Conservation (phyloP, 306 rosid species). For the Crataegus laevigata region DNA sequence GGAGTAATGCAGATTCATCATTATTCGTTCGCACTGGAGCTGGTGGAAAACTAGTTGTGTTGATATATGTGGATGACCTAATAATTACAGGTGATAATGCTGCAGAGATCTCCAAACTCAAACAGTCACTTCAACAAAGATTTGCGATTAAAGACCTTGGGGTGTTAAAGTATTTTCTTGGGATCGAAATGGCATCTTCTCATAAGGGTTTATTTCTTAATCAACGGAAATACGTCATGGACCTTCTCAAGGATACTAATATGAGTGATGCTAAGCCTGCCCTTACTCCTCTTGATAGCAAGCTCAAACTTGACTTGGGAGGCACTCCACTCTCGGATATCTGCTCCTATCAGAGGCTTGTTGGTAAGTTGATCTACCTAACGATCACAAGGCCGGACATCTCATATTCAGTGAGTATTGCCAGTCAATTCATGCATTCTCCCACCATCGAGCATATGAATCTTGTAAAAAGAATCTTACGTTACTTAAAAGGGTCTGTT, state of each 20-base stretch:
- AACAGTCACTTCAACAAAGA: background rate
- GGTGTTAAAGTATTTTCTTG: no score
- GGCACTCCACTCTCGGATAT: no score
- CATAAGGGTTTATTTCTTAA: no score
- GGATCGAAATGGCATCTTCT: no score
- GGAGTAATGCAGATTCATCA: background rate
- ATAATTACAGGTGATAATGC: background rate
- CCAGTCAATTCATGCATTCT: background rate
- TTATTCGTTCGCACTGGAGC: background rate
- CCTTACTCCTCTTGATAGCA: no score
- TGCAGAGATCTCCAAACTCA: background rate
- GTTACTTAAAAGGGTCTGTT: no score
- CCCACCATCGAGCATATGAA: no score
- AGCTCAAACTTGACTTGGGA: no score
- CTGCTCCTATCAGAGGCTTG: background rate
- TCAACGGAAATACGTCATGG: no score
- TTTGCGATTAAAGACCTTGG: no score
- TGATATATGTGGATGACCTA: background rate
- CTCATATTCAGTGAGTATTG: background rate
- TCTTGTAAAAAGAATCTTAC: background rate
- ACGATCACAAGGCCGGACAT: background rate
- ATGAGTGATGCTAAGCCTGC: no score
- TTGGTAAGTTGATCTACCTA: background rate
- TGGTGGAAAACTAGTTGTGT: background rate
- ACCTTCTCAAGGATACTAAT: no score